phyloP scores from a whole-genome alignment of 192 early-diverging fungal genomes.

The Chytriomyces sp. region DNA sequence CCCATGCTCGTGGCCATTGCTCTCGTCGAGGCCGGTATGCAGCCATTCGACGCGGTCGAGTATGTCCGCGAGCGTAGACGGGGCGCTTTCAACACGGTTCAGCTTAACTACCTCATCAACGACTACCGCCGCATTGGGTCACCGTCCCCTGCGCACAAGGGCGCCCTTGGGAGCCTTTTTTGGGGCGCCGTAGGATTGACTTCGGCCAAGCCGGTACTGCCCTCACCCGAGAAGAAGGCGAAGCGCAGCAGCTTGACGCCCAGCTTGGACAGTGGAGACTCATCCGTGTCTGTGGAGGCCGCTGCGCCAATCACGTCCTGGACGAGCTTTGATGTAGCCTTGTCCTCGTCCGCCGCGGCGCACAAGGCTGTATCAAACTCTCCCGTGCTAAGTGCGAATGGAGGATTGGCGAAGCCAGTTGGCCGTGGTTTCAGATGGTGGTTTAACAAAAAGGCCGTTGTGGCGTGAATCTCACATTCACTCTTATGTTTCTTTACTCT shows the following conservation, averaged over 20 bases:
- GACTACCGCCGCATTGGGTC: not conserved
- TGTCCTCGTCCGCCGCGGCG: no score
- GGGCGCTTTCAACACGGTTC: constrained; percentile 71
- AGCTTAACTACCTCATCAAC: constrained; percentile 62
- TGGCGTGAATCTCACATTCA: no score
- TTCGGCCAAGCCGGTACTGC: no score
- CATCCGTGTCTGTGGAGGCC: not conserved
- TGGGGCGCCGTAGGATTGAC: not conserved
- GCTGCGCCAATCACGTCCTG: not conserved
- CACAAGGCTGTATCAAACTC: no score
- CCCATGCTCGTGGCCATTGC: constrained; percentile 76
- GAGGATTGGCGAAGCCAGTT: no score
- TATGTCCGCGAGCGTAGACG: constrained; percentile 62
- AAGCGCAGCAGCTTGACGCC: not conserved
- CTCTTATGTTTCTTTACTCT: no score
- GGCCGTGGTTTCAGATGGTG: no score
- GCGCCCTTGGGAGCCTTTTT: not conserved
- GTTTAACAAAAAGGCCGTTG: no score
- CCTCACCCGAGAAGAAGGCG: no score
- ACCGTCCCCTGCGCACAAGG: not conserved
- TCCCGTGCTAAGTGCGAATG: no score
- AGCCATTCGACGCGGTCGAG: constrained; percentile 64
- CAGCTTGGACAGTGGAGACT: not conserved
- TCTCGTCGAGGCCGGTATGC: constrained; percentile 70
- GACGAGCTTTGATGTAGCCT: not conserved